Conservation (phyloP, 75 land plant genomes). For the Pinus taeda region DNA sequence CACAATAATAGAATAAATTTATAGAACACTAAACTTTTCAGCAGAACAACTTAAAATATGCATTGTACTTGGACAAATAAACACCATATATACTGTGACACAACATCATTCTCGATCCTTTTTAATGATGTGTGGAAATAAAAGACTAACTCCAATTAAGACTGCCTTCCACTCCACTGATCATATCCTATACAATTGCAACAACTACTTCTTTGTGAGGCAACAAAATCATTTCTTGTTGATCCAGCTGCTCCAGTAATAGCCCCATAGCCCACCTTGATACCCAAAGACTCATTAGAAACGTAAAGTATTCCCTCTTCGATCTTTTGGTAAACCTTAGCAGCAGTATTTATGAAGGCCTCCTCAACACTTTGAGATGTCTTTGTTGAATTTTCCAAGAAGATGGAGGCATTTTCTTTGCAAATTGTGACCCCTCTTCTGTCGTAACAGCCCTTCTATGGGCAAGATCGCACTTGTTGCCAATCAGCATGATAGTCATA, state of each 20-base stretch:
- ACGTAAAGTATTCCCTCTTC: conserved; percentile 74
- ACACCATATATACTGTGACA: neutral
- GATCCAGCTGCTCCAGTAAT: conserved; percentile 25
- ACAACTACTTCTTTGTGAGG: conserved; percentile 39
- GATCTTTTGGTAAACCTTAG: conserved; percentile 69
- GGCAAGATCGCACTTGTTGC: conserved; percentile 86
- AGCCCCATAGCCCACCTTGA: conserved; percentile 53
- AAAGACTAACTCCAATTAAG: neutral
- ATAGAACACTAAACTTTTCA: neutral
- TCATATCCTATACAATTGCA: conserved; percentile 22
- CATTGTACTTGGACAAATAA: neutral
- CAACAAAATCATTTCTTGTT: conserved; percentile 20
- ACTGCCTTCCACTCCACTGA: neutral
- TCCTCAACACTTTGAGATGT: conserved; percentile 94
- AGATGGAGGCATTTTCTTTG: conserved; percentile 86
- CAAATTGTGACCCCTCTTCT: conserved; percentile 97
- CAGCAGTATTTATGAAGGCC: conserved; percentile 81
- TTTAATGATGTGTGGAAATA: neutral
- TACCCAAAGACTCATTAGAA: conserved; percentile 62
- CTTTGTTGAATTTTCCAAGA: conserved; percentile 95
- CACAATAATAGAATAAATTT: neutral
- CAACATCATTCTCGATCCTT: neutral
- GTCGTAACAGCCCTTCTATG: conserved; percentile 91
- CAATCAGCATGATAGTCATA: conserved; percentile 94
- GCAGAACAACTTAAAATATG: neutral